Conservation (phyloP, 2,329 filamentous ascomycete species). For the Dactylonectria macrodidyma region DNA sequence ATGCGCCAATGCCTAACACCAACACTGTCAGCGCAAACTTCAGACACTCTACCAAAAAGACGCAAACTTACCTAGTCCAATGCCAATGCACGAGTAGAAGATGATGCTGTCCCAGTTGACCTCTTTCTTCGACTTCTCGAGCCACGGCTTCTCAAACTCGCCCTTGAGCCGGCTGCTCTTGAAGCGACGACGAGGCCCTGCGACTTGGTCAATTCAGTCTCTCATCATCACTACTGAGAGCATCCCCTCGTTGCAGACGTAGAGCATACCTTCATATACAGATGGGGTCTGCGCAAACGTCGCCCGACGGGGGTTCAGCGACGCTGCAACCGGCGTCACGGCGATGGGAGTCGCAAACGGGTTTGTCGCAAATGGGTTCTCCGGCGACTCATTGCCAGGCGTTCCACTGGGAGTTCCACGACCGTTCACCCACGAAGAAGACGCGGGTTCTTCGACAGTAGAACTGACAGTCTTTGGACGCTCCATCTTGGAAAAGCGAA, state of each 20-base stretch:
- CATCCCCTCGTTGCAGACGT: fast-evolving
- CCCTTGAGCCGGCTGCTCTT: constrained; percentile 44
- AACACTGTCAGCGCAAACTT: neutral
- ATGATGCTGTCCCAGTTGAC: constrained; percentile 49
- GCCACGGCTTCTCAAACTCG: constrained; percentile 47
- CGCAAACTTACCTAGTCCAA: constrained; percentile 41
- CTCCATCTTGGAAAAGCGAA: constrained; percentile 38
- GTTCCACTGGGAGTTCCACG: constrained; percentile 35
- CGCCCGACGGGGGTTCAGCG: constrained; percentile 34
- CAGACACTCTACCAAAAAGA: fast-evolving
- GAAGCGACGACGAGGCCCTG: constrained; percentile 51
- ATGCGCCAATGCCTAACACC: constrained; percentile 36
- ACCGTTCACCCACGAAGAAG: constrained; percentile 23
- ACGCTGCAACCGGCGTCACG: constrained; percentile 39
- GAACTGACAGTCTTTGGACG: constrained; percentile 34
- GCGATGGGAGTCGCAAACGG: constrained; percentile 40
- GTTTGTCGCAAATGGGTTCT: constrained; percentile 40
- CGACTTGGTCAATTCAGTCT: constrained; percentile 8
- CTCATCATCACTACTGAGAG: neutral
- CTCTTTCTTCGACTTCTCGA: constrained; percentile 38
- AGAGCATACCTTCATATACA: constrained; percentile 34
- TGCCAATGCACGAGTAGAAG: constrained; percentile 41
- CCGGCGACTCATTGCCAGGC: constrained; percentile 33
- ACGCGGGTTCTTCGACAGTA: constrained; percentile 29
- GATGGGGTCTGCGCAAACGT: constrained; percentile 29